phyloP scores from a whole-genome alignment of 2,329 filamentous ascomycete species.

The Thielaviopsis euricoi region DNA sequence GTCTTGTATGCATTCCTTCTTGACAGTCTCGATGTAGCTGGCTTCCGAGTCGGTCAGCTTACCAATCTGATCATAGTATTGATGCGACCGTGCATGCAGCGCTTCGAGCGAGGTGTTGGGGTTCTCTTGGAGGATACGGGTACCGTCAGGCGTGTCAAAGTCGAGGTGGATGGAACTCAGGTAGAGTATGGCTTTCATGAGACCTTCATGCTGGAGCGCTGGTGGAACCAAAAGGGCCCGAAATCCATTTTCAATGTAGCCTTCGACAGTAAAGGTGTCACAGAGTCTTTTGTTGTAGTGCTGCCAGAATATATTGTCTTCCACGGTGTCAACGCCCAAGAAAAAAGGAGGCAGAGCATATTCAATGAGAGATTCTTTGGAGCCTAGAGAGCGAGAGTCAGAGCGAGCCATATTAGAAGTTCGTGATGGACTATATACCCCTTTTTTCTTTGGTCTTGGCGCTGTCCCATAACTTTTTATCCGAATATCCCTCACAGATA shows the following conservation, averaged over 20 bases:
- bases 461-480: constrained; percentile 75
- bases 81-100: constrained; percentile 34
- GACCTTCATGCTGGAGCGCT: constrained; percentile 59
- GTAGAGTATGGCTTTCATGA: constrained; percentile 84
- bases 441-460: constrained; percentile 56
- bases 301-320: constrained; percentile 66
- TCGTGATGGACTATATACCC: constrained; percentile 25
- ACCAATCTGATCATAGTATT: constrained; percentile 31
- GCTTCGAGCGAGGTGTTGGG: constrained; percentile 29
- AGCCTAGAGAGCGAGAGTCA: not conserved
- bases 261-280: constrained; percentile 65
- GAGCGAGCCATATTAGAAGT: not conserved
- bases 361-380: constrained; percentile 24
- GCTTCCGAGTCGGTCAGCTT: constrained; percentile 23
- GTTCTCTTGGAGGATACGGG: constrained; percentile 33
- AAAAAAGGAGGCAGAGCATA: constrained; percentile 52
- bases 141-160: constrained; percentile 38
- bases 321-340: constrained; percentile 61
- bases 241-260: constrained; percentile 69
- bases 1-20: not conserved
- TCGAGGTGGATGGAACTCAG: constrained; percentile 65
- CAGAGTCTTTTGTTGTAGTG: constrained; percentile 71
- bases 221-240: constrained; percentile 70
- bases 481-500: constrained; percentile 77
- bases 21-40: not conserved